Conservation (phyloP, 495 filamentous ascomycete genomes). For the Talaromyces stipitatus region DNA sequence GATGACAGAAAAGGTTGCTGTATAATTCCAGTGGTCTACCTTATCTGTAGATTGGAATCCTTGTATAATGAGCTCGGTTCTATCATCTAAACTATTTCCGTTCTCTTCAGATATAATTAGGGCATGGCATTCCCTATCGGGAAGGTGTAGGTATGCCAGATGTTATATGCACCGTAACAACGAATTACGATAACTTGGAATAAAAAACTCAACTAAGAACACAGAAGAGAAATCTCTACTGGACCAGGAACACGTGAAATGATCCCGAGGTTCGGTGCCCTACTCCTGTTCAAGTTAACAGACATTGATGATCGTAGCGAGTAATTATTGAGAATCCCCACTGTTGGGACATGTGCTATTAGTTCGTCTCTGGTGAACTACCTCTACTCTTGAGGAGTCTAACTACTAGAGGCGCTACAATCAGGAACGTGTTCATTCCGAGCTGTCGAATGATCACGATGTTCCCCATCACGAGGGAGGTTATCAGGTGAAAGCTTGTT, state of each 20-base stretch:
- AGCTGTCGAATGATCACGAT: not conserved
- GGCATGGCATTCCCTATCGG: not conserved
- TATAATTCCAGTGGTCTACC: no score
- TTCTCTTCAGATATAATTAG: not conserved
- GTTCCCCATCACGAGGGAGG: not conserved
- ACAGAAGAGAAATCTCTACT: not conserved
- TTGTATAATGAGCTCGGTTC: no score
- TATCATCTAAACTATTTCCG: no score
- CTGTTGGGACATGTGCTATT: not conserved
- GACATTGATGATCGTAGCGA: no score
- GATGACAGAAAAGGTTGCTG: constrained; percentile 13
- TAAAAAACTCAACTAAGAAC: no score
- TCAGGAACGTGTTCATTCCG: not conserved
- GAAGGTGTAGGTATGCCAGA: not conserved
- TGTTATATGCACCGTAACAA: not conserved
- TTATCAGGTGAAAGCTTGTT: not conserved
- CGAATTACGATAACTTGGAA: no score
- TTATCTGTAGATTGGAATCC: no score
- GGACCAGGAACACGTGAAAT: not conserved
- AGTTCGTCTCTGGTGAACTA: not conserved
- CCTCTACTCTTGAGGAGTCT: not conserved
- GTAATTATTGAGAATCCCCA: no score
- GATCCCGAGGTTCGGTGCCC: not conserved
- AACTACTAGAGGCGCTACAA: not conserved
- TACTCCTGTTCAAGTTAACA: no score